Conservation (phyloP, 1,139 yeast genomes). For the Candida glucosophila region DNA sequence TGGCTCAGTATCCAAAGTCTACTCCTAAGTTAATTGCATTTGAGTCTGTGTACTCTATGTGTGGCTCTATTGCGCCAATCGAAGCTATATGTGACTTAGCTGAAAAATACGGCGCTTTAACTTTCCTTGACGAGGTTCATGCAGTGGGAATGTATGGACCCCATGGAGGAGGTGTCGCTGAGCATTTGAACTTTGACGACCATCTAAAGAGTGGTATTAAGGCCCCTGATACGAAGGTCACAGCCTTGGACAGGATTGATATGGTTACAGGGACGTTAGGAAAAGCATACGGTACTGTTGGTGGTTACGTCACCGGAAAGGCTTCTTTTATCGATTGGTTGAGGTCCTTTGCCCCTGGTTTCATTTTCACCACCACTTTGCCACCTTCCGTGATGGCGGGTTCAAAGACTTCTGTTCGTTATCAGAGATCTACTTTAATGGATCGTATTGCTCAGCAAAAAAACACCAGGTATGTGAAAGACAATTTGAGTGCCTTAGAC, state of each 20-base stretch:
- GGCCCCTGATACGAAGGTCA: conserved; percentile 30
- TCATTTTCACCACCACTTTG: conserved; percentile 88
- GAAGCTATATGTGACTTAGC: conserved; percentile 91
- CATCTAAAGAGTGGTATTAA: conserved; percentile 64
- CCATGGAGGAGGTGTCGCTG: conserved; percentile 99
- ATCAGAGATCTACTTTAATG: conserved; percentile 67
- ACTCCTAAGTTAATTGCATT: conserved; percentile 93
- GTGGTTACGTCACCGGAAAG: conserved; percentile 94
- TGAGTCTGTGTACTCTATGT: conserved; percentile 96
- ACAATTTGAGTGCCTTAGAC: conserved; percentile 58
- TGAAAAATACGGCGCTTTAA: conserved; percentile 92
- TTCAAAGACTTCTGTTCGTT: conserved; percentile 76
- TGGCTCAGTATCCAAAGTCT: conserved; percentile 71
- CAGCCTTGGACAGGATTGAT: conserved; percentile 85
- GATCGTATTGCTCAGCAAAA: conserved; percentile 81
- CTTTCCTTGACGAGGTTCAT: conserved; percentile 96
- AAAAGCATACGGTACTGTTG: conserved; percentile 93
- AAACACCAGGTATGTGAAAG: conserved; percentile 79
- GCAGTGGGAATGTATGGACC: conserved; percentile 99
- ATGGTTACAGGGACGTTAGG: conserved; percentile 97
- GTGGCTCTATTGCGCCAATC: conserved; percentile 94
- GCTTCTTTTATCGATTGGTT: conserved; percentile 84
- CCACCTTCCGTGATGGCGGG: conserved; percentile 99
- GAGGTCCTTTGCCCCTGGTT: conserved; percentile 95
- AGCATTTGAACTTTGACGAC: conserved; percentile 81